A percentile compares a stretch with the other conserved stretches of the same genome.
Conservation (phyloP, 176 grass and related monocot species). For the Eragrostis nindensis region DNA sequence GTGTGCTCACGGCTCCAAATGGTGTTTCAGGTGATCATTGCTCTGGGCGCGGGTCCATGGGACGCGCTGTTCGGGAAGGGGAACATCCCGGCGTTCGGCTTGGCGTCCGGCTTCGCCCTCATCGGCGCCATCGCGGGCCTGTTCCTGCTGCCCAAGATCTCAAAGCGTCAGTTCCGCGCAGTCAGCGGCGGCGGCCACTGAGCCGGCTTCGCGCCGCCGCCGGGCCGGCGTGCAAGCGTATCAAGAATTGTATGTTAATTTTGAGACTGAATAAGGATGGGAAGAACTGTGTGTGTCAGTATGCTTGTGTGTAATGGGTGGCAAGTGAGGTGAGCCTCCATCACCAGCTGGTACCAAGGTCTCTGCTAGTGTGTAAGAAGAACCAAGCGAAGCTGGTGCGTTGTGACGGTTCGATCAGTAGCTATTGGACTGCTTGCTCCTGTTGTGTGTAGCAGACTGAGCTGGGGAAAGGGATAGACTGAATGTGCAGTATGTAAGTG, state of each 20-base stretch:
- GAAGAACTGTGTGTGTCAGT: background rate
- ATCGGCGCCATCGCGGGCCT: slow-evolving; percentile 54
- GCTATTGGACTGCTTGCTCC: background rate
- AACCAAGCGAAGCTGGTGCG: slow-evolving; percentile 29
- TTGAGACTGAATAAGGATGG: slow-evolving; percentile 15
- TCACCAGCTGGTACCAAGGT: slow-evolving; percentile 25
- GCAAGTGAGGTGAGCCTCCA: slow-evolving; percentile 18
- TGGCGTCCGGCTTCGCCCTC: slow-evolving; percentile 72
- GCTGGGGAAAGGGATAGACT: background rate
- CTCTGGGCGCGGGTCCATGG: slow-evolving; percentile 75
- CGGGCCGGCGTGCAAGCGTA: background rate
- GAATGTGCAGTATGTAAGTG: background rate
- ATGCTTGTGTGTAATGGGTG: background rate
- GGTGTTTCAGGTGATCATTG: slow-evolving; percentile 68
- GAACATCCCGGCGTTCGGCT: slow-evolving; percentile 80
- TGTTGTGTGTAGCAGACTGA: slow-evolving; percentile 7
- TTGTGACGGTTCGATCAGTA: slow-evolving; percentile 11
- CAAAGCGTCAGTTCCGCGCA: slow-evolving; percentile 60
- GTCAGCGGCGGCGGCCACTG: slow-evolving; percentile 67
- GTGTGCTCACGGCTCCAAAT: background rate
- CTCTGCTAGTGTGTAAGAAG: slow-evolving; percentile 20
- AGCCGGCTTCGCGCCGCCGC: background rate
- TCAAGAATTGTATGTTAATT: background rate
- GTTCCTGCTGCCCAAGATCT: slow-evolving; percentile 80
- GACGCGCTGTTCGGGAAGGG: slow-evolving; percentile 83